These are phyloP conservation scores for Colletotrichum sp. DNA, from an alignment of 2,329 filamentous ascomycete species.

Conservation along the genomic window DNA sequence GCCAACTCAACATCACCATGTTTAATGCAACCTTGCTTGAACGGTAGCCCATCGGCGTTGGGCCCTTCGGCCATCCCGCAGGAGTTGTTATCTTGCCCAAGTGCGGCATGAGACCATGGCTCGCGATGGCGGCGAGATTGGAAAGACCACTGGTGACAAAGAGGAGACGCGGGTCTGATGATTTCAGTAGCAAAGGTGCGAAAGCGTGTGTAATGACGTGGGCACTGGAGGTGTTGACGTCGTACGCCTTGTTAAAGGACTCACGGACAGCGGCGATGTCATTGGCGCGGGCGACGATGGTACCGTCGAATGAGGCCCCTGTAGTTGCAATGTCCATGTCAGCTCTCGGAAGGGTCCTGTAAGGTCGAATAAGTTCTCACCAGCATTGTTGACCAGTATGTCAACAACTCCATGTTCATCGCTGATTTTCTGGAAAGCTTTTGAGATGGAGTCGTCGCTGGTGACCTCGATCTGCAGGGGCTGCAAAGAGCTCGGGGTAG, in stretches of 20 bases:
- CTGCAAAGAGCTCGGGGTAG: slow-evolving; percentile 45
- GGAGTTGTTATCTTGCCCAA: slow-evolving; percentile 39
- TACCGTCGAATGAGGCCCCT: slow-evolving; percentile 27
- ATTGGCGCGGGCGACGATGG: slow-evolving; percentile 39
- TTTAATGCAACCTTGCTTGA: slow-evolving; percentile 49
- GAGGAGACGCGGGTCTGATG: slow-evolving; percentile 45
- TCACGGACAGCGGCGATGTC: slow-evolving; percentile 35
- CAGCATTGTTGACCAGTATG: slow-evolving; percentile 37
- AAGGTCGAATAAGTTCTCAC: neutral
- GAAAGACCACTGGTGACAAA: slow-evolving; percentile 52
- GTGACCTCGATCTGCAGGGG: slow-evolving; percentile 58
- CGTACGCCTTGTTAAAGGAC: slow-evolving; percentile 49
- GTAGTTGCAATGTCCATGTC: neutral
- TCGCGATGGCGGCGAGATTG: slow-evolving; percentile 32
- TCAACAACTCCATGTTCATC: slow-evolving; percentile 32
- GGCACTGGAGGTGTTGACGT: slow-evolving; percentile 55
- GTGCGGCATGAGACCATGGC: slow-evolving; percentile 17
- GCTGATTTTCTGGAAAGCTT: slow-evolving; percentile 30
- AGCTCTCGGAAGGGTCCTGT: neutral
- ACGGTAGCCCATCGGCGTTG: slow-evolving; percentile 36
- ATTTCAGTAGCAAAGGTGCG: slow-evolving; percentile 38
- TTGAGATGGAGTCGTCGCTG: slow-evolving; percentile 49
- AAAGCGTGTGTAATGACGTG: slow-evolving; percentile 39
- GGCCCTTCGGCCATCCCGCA: slow-evolving; percentile 51
- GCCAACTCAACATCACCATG: slow-evolving; percentile 54